phyloP scores from a whole-genome alignment of 495 filamentous ascomycete genomes.

The Xylaria scruposa region DNA sequence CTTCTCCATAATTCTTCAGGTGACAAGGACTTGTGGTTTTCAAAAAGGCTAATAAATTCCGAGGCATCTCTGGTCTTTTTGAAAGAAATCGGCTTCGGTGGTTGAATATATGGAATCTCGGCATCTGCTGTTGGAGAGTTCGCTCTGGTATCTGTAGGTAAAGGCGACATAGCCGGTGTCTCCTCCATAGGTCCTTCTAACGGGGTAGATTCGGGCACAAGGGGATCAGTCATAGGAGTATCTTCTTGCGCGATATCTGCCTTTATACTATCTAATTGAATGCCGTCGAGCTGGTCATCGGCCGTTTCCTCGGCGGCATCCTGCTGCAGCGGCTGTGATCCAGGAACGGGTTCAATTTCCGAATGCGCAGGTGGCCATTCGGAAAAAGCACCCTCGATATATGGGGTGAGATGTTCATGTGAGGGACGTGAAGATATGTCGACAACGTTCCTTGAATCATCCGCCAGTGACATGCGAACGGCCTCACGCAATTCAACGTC shows the following conservation, averaged over 20 bases:
- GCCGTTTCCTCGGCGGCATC: slow-evolving; percentile 24
- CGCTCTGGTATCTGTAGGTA: slow-evolving; percentile 28
- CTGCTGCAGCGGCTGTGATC: slow-evolving; percentile 14
- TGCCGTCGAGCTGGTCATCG: slow-evolving; percentile 26
- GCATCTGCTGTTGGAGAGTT: slow-evolving; percentile 30
- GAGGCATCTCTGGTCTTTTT: slow-evolving; percentile 45
- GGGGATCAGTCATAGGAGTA: slow-evolving; percentile 24
- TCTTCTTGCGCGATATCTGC: slow-evolving; percentile 18
- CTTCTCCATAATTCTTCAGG: slow-evolving; percentile 60
- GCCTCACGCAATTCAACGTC: neutral
- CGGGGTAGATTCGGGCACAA: slow-evolving; percentile 22
- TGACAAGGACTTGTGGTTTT: slow-evolving; percentile 45
- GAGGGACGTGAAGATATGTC: slow-evolving; percentile 10
- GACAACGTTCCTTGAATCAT: neutral
- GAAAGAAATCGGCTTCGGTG: slow-evolving; percentile 30
- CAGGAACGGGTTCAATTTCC: slow-evolving; percentile 17
- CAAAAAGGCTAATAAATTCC: slow-evolving; percentile 43
- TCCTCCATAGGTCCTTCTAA: slow-evolving; percentile 28
- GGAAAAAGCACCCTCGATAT: slow-evolving; percentile 32
- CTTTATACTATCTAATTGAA: slow-evolving; percentile 12
- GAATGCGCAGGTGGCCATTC: slow-evolving; percentile 32
- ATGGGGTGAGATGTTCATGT: slow-evolving; percentile 40
- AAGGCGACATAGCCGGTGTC: slow-evolving; percentile 32
- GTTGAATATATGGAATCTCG: slow-evolving; percentile 15
- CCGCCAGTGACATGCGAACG: neutral